phyloP scores from a whole-genome alignment of 495 filamentous ascomycete species.

The Penicillium malachiteum region DNA sequence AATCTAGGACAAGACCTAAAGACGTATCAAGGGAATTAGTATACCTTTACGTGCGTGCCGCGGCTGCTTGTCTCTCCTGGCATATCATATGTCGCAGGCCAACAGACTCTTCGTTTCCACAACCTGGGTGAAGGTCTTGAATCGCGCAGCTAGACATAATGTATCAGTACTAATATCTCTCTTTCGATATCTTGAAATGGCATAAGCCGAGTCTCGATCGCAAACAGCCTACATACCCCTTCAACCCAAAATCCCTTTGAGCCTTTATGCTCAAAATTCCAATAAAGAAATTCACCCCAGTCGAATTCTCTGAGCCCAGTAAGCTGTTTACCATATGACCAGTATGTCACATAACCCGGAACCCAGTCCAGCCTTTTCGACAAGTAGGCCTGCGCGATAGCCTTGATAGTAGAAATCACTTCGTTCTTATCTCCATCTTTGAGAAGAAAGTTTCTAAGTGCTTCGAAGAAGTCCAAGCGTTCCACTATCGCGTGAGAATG shows the following conservation, averaged over 20 bases:
- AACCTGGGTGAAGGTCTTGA: neutral
- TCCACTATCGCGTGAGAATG: neutral
- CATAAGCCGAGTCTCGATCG: too few species aligned
- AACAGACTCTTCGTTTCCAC: neutral
- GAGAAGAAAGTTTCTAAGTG: neutral
- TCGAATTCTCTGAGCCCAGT: neutral
- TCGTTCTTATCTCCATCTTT: neutral
- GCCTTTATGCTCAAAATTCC: neutral
- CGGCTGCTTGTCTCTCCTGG: neutral
- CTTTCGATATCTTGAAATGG: too few species aligned
- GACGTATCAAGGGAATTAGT: too few species aligned
- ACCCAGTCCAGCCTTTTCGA: neutral
- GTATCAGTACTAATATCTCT: neutral
- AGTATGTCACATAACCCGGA: neutral
- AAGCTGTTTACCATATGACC: neutral
- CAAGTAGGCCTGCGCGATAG: neutral
- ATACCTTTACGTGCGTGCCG: neutral
- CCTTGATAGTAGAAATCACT: neutral
- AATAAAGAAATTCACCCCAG: neutral
- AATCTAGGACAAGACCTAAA: too few species aligned
- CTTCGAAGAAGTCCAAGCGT: neutral
- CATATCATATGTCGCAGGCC: neutral
- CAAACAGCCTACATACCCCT: neutral
- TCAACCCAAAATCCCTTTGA: neutral
- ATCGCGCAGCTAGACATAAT: neutral